Conservation (phyloP, 306 rosid genomes). For the Gynostemma pentaphyllum region DNA sequence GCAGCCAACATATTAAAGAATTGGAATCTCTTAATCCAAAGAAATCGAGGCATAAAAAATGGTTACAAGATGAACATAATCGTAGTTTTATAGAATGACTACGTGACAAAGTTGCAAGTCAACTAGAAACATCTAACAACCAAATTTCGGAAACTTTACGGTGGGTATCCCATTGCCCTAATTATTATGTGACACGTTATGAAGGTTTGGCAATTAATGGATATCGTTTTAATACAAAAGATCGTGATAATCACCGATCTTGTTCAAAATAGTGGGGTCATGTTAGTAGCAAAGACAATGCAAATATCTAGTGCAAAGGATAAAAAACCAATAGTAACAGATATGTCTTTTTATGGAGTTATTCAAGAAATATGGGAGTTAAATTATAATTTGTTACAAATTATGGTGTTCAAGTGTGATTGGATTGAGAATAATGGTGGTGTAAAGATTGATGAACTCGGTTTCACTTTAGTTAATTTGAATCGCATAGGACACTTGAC, state of each 20-base stretch:
- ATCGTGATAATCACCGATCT: not conserved
- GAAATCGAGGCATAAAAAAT: too few relatives aligned
- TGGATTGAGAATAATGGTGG: not conserved
- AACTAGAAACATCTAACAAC: too few relatives aligned
- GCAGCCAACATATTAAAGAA: not conserved
- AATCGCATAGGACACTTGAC: not conserved
- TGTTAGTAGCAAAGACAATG: not conserved
- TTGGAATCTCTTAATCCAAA: not conserved
- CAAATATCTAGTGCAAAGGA: not conserved
- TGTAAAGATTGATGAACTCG: not conserved
- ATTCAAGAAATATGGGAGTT: too few relatives aligned
- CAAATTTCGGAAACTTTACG: too few relatives aligned
- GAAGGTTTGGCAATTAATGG: too few relatives aligned
- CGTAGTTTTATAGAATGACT: not conserved
- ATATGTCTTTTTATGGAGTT: too few relatives aligned
- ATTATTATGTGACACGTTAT: not conserved
- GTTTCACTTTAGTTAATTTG: not conserved
- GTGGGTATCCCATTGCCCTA: too few relatives aligned
- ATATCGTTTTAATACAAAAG: not conserved
- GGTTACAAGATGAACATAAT: not conserved
- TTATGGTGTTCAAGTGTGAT: too few relatives aligned
- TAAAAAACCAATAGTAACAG: too few relatives aligned
- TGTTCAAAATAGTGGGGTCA: not conserved
- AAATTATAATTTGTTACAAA: too few relatives aligned
- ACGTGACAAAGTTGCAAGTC: not conserved